These are phyloP conservation scores for Vitis rupestris DNA, from an alignment of 164 flowering plant species.

Conservation along the genomic window DNA sequence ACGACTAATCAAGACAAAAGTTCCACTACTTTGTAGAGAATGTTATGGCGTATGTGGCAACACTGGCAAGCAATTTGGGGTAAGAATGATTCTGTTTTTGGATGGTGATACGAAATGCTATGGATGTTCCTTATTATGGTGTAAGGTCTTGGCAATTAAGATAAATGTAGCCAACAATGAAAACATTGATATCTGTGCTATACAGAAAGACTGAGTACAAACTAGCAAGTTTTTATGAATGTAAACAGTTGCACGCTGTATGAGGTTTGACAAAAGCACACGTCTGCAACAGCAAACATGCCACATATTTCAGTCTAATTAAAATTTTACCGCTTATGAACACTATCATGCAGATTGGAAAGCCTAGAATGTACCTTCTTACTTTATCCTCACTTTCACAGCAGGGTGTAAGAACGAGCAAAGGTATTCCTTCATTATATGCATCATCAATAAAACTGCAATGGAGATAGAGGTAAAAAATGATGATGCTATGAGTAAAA, in stretches of 20 bases:
- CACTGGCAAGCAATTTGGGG: background rate
- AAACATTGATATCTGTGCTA: background rate
- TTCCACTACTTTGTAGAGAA: too few relatives aligned
- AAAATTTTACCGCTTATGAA: background rate
- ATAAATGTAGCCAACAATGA: background rate
- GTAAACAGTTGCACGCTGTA: too few relatives aligned
- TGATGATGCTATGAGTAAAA: background rate
- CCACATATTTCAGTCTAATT: background rate
- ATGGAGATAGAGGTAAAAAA: slow-evolving; percentile 1
- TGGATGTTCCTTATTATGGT: background rate
- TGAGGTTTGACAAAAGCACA: too few relatives aligned
- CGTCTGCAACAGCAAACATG: too few relatives aligned
- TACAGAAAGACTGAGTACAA: too few relatives aligned
- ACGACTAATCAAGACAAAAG: too few relatives aligned
- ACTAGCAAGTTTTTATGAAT: too few relatives aligned
- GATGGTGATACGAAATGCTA: background rate
- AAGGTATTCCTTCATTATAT: slow-evolving; percentile 55
- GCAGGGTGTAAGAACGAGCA: slow-evolving; percentile 64
- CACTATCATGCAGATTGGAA: background rate
- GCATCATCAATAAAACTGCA: slow-evolving; percentile 90
- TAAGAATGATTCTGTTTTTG: background rate
- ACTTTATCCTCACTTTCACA: slow-evolving; percentile 65
- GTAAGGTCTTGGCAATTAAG: background rate
- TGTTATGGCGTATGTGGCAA: background rate
- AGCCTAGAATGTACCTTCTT: slow-evolving; percentile 52